These are phyloP conservation scores for Didymella segeticola DNA, from an alignment of 2,329 filamentous ascomycete genomes.

Conservation along the genomic window DNA sequence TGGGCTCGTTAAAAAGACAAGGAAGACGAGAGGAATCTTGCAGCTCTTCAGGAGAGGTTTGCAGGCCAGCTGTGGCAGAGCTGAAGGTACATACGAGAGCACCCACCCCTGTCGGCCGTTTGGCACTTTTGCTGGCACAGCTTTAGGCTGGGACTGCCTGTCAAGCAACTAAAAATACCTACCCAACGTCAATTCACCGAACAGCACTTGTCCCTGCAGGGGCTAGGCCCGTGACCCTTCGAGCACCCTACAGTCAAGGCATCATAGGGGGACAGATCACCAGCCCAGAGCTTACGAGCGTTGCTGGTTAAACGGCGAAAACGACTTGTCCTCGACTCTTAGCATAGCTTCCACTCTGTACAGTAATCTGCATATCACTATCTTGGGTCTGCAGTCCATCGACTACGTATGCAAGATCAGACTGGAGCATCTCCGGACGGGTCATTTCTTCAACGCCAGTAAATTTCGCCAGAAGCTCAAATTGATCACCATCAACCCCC, in stretches of 20 bases:
- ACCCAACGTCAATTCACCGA: constrained; percentile 22
- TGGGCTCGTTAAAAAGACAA: constrained; percentile 15
- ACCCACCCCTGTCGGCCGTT: constrained; percentile 21
- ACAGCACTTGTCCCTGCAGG: constrained; percentile 21
- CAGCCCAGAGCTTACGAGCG: constrained; percentile 2
- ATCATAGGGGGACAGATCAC: constrained; percentile 17
- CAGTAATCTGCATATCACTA: too few species aligned
- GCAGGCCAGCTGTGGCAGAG: constrained; percentile 27
- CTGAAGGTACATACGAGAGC: constrained; percentile 29
- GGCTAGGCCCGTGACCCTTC: constrained; percentile 13
- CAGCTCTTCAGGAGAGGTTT: constrained; percentile 25
- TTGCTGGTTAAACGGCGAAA: constrained; percentile 2
- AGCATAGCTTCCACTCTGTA: too few species aligned
- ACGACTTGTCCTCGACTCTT: too few species aligned
- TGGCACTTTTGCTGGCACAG: constrained; percentile 22
- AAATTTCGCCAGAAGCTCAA: constrained; percentile 7
- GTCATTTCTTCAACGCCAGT: constrained; percentile 7
- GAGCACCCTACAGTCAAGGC: constrained; percentile 16
- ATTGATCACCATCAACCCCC: constrained; percentile 17
- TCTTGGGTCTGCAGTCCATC: too few species aligned
- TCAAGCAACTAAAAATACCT: constrained; percentile 31
- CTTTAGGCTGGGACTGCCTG: constrained; percentile 18
- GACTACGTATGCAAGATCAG: background rate
- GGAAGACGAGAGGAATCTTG: constrained; percentile 8
- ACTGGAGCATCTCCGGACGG: constrained; percentile 1